Evolutionary conservation across 2,329 filamentous ascomycete species (phyloP), one percentile per base, ranked within the genome.

Genomic region (Epichloe aotearoae): DNA sequence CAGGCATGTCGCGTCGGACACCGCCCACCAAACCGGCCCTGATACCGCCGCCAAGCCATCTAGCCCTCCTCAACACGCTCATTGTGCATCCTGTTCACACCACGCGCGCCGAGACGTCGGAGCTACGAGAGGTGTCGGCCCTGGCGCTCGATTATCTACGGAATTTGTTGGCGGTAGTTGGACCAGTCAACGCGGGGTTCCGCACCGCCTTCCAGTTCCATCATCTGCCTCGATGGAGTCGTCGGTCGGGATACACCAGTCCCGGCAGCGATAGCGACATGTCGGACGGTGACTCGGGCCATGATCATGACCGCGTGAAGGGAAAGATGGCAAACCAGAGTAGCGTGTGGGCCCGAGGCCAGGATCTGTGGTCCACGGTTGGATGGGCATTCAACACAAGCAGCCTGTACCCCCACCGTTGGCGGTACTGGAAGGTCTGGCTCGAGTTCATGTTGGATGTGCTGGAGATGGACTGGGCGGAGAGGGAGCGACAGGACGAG

Each of bases 371-470:
- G 88, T 78, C 82, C 41, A 79, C 87, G 0, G 76, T 93, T 0
- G 93, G 91, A 3, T 97, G 93, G 93, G 85, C 87, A 0, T 89
- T 97, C 64, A 93, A 91, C 62, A 97, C 91, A 69, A 90, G 88
- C 48, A 76, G 85, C 2, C 65, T 77, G 34, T 74, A 91, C 57
- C 81, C 81, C 1, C 74, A 77, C 41, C 77, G 91, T 19, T 97
- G 93, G 91, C 76, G 74, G 47, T 77, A 82, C 61, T 97, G 90
- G 89, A 81, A 76, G 58, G 67, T 80, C 7, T 95, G 88, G 86
- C 71, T 97, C 14, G 77, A 83, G 36, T 82, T 85, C 54, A 84
- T 95, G 75, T 66, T 94, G 5, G 84, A 90, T 59, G 79, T 86
- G 6, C 69, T 96, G 12, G 84, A 93, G 56, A 70, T 73, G 3